These are phyloP conservation scores for Capsella bursapastoris DNA, from an alignment of 345 rosid species.

Conservation along the genomic window DNA sequence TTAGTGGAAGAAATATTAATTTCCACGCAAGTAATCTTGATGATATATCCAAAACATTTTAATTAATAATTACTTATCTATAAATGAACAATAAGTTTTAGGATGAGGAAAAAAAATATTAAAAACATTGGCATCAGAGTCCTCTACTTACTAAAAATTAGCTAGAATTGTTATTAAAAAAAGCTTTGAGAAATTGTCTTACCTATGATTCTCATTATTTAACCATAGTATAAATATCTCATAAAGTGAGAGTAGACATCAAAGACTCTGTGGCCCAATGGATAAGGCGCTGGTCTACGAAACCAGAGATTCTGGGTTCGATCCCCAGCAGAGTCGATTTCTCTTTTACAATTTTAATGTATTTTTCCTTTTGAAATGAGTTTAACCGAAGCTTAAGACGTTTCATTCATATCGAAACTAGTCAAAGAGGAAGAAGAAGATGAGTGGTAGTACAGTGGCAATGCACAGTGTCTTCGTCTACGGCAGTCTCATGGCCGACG, in stretches of 20 bases:
- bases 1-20: neutral
- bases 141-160: neutral
- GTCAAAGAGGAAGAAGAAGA: slow-evolving; percentile 2
- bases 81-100: neutral
- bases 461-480: slow-evolving; percentile 78
- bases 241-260: neutral
- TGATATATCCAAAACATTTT: neutral
- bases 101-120: neutral
- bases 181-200: no score
- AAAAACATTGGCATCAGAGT: neutral
- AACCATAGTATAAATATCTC: neutral
- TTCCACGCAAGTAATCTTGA: slow-evolving; percentile 3
- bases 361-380: neutral
- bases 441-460: slow-evolving; percentile 16
- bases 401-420: neutral
- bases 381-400: neutral
- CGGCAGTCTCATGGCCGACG: slow-evolving; percentile 85
- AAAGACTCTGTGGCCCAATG: slow-evolving; percentile 83
- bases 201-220: neutral
- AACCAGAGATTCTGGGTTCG: slow-evolving; percentile 90
- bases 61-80: neutral
- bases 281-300: slow-evolving; percentile 97
- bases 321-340: slow-evolving; percentile 30
- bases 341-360: no score
- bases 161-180: no score